Base-by-base conservation (phyloP, 176 grass and related monocot species). In the Calamus simplicifolius region DNA sequence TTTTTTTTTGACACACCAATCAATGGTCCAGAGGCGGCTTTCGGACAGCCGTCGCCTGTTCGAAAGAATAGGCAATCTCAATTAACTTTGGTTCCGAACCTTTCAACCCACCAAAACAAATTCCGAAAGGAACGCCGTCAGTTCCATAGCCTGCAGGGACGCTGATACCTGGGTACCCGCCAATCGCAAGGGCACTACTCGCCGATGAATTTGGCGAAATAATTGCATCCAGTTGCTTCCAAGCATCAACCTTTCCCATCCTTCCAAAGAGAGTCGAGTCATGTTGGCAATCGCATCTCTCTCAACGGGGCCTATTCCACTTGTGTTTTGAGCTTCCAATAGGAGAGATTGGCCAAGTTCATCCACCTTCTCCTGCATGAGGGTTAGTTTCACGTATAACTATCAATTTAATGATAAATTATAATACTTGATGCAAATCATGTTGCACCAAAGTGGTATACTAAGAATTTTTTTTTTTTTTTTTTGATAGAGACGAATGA, bases 61-160 rank as follows among this genome's bases (percentile, higher is more conserved):
- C 91, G 57, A 90, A 90, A 7, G 71, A 79, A 73, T 85, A 90
- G 15, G 86, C 69, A 19, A 91, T 80, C 74, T 90, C 80, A 60
- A 90, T 85, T 57, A 96, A 74, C 57, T 43, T 72, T 6, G 77
- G 79, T 61, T 90, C 91, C 17, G 73, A 90, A 26, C 83, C 91
- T 74, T 85, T 82, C 49, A 96, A 63, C 4, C 80, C 86, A 13
- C 83, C 86, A 56, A 96, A 90, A 61, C 77, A 87, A 16, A 90
- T 77, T 16, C 75, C 80, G 3, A 90, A 86, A 68, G 83, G 77
- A 52, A 77, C 58, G 0, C 83, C 72, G 25, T 81, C 18, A 3
- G 35, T 49, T 23, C 28, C 29, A 3, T 86, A 86, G 19, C 88
- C 88, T 0, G 88, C 88, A 15, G 83, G 79, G 25, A 92, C 69